A percentile compares a stretch with the other conserved stretches of the same genome.
Conservation (phyloP, 2,329 filamentous ascomycete species). For the Amylocarpus encephaloides region DNA sequence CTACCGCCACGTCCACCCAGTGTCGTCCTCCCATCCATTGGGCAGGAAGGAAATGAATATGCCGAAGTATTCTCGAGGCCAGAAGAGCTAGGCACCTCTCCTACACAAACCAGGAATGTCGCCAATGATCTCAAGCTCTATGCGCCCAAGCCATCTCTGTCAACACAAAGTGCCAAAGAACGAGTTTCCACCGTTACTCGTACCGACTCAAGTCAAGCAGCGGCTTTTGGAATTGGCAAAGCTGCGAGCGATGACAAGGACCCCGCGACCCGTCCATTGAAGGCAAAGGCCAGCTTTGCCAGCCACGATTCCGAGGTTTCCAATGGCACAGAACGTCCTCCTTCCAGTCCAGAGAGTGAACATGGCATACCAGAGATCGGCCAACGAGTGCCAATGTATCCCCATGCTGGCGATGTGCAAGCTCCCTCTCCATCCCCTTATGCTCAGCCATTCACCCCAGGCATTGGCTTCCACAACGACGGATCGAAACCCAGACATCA, state of each 20-base stretch:
- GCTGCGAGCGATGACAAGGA: constrained; percentile 47
- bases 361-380: constrained; percentile 91
- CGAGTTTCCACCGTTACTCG: constrained; percentile 79
- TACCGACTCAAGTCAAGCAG: constrained; percentile 83
- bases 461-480: constrained; percentile 48
- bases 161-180: constrained; percentile 73
- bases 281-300: constrained; percentile 56
- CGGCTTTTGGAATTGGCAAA: constrained; percentile 76
- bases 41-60: constrained; percentile 88
- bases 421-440: constrained; percentile 74
- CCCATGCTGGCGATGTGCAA: constrained; percentile 89
- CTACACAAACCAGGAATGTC: constrained; percentile 71
- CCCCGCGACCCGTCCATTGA: constrained; percentile 46
- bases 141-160: constrained; percentile 81
- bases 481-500: constrained; percentile 50
- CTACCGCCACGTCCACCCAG: constrained; percentile 60
- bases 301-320: constrained; percentile 36
- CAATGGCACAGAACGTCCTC: constrained; percentile 42
- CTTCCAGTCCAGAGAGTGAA: constrained; percentile 60
- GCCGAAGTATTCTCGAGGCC: constrained; percentile 50
- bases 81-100: constrained; percentile 44
- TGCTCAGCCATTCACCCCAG: constrained; percentile 21
- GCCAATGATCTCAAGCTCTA: constrained; percentile 78
- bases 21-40: constrained; percentile 74
- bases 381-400: constrained; percentile 87